A percentile compares a stretch with the other conserved stretches of the same genome.
These are phyloP conservation scores for Cenchrus fungigraminus DNA, from an alignment of 176 grass and related monocot genomes.

Conservation along the genomic window DNA sequence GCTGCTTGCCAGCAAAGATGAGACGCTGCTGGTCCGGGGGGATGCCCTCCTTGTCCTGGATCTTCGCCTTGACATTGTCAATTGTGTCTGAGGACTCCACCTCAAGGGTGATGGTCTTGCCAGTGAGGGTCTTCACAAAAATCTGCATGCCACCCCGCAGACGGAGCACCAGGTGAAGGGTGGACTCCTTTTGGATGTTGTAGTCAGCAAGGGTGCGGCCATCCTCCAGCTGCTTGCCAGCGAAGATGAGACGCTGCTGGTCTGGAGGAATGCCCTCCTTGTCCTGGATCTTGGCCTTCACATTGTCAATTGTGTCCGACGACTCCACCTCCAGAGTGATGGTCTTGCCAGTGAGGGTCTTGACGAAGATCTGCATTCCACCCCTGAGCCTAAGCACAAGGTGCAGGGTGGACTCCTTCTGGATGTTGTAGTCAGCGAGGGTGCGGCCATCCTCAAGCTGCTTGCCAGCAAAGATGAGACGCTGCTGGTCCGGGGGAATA, in stretches of 20 bases:
- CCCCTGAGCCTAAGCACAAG: conserved; percentile 24
- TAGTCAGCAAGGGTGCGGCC: conserved; percentile 63
- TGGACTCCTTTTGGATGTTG: conserved; percentile 55
- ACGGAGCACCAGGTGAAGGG: conserved; percentile 23
- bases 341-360: conserved; percentile 51
- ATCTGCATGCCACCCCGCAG: conserved; percentile 62
- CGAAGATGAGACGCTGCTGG: conserved; percentile 64
- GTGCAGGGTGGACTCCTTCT: background rate
- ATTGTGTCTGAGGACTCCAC: conserved; percentile 53
- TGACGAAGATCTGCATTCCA: conserved; percentile 65
- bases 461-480: no score
- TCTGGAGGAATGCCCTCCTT: conserved; percentile 74
- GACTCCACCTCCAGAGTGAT: conserved; percentile 63
- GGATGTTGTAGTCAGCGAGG: no score
- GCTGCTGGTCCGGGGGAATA: no score
- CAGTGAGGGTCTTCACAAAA: conserved; percentile 42
- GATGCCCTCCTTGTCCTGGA: conserved; percentile 77
- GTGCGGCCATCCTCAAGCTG: no score
- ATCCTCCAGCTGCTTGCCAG: conserved; percentile 66
- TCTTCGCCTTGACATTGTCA: conserved; percentile 58
- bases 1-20: conserved; percentile 69
- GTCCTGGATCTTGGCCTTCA: conserved; percentile 74
- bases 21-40: conserved; percentile 70
- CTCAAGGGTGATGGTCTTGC: conserved; percentile 63
- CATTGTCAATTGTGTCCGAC: conserved; percentile 56